Evolutionary conservation across 352 stramenopile species (phyloP).

Genomic region (Phytophthora brassicae): DNA sequence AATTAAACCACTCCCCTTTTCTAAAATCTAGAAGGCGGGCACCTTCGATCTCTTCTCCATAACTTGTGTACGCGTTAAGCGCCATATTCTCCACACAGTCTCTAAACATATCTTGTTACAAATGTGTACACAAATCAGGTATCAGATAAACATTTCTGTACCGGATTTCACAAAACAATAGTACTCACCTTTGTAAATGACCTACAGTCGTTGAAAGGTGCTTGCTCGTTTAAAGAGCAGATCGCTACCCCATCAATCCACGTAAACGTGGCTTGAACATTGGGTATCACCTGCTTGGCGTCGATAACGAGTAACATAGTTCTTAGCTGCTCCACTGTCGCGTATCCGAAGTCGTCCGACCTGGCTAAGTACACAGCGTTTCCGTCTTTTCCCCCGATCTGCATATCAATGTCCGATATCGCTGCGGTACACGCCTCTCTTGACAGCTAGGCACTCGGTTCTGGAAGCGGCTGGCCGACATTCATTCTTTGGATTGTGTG

Average conservation of each 20-base stretch:
- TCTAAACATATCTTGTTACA: not conserved
- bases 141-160: no score
- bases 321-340: not conserved
- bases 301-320: slow-evolving; percentile 1
- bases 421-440: no score
- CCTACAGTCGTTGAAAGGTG: no score
- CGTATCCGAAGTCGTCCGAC: not conserved
- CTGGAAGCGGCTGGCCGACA: not conserved
- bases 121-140: no score
- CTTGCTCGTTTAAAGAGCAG: no score
- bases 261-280: not conserved
- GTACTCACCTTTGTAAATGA: no score
- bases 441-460: not conserved
- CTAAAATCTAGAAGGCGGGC: slow-evolving; percentile 10
- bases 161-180: no score
- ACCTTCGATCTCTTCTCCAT: slow-evolving; percentile 7
- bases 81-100: slow-evolving; percentile 7
- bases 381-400: no score
- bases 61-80: not conserved
- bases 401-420: no score
- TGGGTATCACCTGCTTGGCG: not conserved
- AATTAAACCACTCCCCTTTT: not conserved
- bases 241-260: no score
- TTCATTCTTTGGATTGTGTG: no score
- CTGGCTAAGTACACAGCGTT: no score